phyloP scores from a whole-genome alignment of 2,329 filamentous ascomycete species.

The Pseudogymnoascus pannorum region DNA sequence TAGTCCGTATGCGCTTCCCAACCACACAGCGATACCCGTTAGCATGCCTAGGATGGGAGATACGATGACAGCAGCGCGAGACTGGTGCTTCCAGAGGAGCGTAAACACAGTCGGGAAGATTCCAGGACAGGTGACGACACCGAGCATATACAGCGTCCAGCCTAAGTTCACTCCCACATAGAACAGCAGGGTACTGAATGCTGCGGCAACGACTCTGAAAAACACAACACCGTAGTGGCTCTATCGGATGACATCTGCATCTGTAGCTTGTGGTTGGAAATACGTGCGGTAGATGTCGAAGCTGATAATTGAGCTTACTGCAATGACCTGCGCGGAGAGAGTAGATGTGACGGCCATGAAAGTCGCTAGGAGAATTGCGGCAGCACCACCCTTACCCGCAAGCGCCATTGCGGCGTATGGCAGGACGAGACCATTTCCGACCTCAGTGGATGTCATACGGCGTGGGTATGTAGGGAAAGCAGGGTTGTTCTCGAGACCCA shows the following conservation, averaged over 20 bases:
- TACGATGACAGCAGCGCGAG: conserved; percentile 40
- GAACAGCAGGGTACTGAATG: conserved; percentile 45
- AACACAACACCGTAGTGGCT: conserved; percentile 46
- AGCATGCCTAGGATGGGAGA: conserved; percentile 43
- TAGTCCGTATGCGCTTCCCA: conserved; percentile 39
- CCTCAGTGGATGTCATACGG: conserved; percentile 63
- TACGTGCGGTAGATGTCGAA: conserved; percentile 84
- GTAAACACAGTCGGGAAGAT: conserved; percentile 48
- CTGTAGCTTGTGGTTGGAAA: conserved; percentile 61
- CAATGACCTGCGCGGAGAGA: conserved; percentile 75
- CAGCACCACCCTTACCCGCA: conserved; percentile 63
- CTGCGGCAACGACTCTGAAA: conserved; percentile 43
- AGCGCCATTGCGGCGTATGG: conserved; percentile 64
- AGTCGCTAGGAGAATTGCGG: conserved; percentile 55
- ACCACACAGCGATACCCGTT: conserved; percentile 46
- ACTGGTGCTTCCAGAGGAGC: conserved; percentile 45
- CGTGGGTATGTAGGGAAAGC: conserved; percentile 52
- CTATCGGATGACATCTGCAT: conserved; percentile 43
- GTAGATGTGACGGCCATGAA: conserved; percentile 79
- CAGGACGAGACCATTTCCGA: conserved; percentile 60
- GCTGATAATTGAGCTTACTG: conserved; percentile 75
- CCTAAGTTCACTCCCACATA: conserved; percentile 47
- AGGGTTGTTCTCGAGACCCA: conserved; percentile 40
- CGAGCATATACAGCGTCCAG: conserved; percentile 49
- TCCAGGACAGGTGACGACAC: conserved; percentile 44